Conservation (phyloP, 331 rosid genomes). For the Stylosanthes scabra region DNA sequence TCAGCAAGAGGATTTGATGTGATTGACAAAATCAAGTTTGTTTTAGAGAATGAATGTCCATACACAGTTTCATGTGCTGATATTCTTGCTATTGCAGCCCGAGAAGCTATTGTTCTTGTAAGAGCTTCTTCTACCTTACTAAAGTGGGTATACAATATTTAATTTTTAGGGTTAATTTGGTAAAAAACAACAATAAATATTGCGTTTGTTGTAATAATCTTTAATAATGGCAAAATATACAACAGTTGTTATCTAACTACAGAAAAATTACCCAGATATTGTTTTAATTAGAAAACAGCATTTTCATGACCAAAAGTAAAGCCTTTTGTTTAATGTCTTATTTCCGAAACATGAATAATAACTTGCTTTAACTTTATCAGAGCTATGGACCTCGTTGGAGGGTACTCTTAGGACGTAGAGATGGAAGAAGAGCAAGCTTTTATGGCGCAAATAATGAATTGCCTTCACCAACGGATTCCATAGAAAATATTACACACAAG, state of each 20-base stretch:
- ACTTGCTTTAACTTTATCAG: not conserved
- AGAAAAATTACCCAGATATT: too few relatives aligned
- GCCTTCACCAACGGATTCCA: constrained; percentile 69
- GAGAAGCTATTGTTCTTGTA: constrained; percentile 65
- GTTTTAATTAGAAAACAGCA: too few relatives aligned
- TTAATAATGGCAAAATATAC: too few relatives aligned
- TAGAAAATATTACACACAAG: constrained; percentile 55
- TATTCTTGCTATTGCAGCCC: constrained; percentile 66
- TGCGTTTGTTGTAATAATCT: too few relatives aligned
- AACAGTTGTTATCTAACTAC: too few relatives aligned
- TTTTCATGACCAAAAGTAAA: not conserved
- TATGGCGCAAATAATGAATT: constrained; percentile 38
- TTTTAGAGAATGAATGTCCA: constrained; percentile 57
- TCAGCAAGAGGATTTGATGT: constrained; percentile 75
- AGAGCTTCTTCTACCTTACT: constrained; percentile 26
- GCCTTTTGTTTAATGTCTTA: not conserved
- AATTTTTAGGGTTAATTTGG: too few relatives aligned
- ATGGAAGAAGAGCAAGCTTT: constrained; percentile 60
- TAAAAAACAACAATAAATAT: too few relatives aligned
- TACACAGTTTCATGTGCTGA: constrained; percentile 76
- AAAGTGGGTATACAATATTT: too few relatives aligned
- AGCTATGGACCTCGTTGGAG: constrained; percentile 58
- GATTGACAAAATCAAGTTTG: constrained; percentile 56
- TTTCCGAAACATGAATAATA: not conserved
- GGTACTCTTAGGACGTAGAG: constrained; percentile 64